Evolutionary conservation across 345 rosid species (phyloP).

Genomic region (Noccaea caerulescens): DNA sequence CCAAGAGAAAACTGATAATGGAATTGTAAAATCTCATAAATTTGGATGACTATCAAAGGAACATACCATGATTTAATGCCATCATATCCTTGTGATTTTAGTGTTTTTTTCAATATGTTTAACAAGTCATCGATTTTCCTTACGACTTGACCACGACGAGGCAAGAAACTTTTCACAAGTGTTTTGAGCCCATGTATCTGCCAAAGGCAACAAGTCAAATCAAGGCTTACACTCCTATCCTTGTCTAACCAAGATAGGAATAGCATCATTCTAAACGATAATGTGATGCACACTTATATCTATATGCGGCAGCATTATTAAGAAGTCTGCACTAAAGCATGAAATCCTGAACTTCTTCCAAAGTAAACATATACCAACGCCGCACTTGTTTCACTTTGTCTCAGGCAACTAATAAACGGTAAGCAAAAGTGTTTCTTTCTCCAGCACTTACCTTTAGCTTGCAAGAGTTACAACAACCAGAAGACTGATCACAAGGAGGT

Average conservation of each 20-base stretch:
- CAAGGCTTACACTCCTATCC: conserved; percentile 10
- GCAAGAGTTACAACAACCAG: conserved; percentile 55
- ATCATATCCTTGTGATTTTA: conserved; percentile 52
- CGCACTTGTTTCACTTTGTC: conserved; percentile 15
- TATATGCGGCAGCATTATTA: conserved; percentile 19
- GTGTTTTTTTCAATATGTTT: conserved; percentile 58
- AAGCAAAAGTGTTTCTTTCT: conserved; percentile 24
- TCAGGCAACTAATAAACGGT: conserved; percentile 23
- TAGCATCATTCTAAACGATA: conserved; percentile 12
- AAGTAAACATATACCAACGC: conserved; percentile 20
- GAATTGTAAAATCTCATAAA: conserved; percentile 20
- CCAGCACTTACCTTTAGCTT: conserved; percentile 66
- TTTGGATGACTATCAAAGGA: conserved; percentile 28
- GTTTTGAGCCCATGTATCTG: conserved; percentile 88
- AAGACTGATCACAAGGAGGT: conserved; percentile 47
- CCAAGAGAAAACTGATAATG: conserved; percentile 18
- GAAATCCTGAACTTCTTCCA: conserved; percentile 30
- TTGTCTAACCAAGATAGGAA: conserved; percentile 24
- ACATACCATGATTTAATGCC: conserved; percentile 58
- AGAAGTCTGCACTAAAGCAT: conserved; percentile 14
- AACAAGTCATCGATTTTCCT: conserved; percentile 59
- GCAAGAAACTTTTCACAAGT: conserved; percentile 83
- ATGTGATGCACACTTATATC: conserved; percentile 12
- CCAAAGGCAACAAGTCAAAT: conserved; percentile 34
- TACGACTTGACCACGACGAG: conserved; percentile 58